Evolutionary conservation across 495 filamentous ascomycete species (phyloP).

Genomic region (Neurospora sublineolata): DNA sequence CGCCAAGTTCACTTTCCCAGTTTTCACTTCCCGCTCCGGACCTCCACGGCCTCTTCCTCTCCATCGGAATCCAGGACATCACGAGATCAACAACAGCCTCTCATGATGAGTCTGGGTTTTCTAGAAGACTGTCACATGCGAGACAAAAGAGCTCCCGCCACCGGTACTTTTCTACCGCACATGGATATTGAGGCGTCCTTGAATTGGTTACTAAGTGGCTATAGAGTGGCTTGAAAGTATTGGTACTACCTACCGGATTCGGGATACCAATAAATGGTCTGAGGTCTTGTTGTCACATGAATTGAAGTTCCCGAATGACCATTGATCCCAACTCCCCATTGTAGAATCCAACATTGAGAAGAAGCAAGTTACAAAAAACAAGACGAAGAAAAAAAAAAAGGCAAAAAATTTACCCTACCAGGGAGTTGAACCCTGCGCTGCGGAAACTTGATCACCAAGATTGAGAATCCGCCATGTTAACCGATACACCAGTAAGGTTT

Average conservation of each 20-base stretch:
- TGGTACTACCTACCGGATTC: background rate
- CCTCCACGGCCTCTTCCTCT: background rate
- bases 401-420: slow-evolving; percentile 1
- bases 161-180: background rate
- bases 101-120: background rate
- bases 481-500: slow-evolving; percentile 8
- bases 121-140: background rate
- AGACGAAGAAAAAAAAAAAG: background rate
- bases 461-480: slow-evolving; percentile 10
- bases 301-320: background rate
- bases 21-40: background rate
- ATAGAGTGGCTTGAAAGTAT: background rate
- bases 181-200: background rate
- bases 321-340: background rate
- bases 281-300: background rate
- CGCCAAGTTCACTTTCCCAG: background rate
- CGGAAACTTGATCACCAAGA: background rate
- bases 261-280: background rate
- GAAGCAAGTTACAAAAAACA: background rate
- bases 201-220: background rate
- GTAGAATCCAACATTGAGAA: background rate
- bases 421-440: background rate
- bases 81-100: background rate
- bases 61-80: background rate
- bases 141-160: background rate